Evolutionary conservation across 2,329 filamentous ascomycete genomes (phyloP).

Genomic region (Beauveria sp.): DNA sequence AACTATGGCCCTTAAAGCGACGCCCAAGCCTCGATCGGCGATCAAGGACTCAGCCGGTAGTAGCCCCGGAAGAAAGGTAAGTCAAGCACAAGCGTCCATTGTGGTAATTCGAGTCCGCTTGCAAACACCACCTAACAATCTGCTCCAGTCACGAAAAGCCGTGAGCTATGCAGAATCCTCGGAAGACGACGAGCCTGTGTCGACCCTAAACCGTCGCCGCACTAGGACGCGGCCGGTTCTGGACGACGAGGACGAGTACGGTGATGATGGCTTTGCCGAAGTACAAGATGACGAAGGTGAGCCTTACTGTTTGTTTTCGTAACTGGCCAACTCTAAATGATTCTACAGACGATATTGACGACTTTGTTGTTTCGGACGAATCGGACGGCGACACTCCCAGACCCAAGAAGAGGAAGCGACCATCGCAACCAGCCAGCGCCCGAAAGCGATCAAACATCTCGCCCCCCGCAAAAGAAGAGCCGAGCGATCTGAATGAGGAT

Average conservation of each 20-base stretch:
- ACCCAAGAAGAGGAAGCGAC: conserved; percentile 70
- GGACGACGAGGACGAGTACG: conserved; percentile 63
- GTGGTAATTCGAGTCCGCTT: too few species aligned
- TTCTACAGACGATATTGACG: conserved; percentile 60
- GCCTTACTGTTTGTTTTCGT: background rate
- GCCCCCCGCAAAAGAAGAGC: conserved; percentile 26
- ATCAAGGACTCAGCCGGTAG: conserved; percentile 41
- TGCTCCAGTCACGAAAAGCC: conserved; percentile 40
- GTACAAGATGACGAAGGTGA: conserved; percentile 57
- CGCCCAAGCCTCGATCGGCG: conserved; percentile 33
- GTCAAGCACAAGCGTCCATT: conserved; percentile 9
- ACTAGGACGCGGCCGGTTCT: conserved; percentile 50
- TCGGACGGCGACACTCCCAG: conserved; percentile 57
- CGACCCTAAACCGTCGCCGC: conserved; percentile 32
- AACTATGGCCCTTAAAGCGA: conserved; percentile 33
- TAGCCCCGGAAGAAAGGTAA: conserved; percentile 76
- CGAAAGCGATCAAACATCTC: conserved; percentile 58
- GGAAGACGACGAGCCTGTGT: conserved; percentile 68
- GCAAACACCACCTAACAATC: background rate
- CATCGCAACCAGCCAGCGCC: conserved; percentile 40
- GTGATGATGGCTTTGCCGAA: conserved; percentile 57
- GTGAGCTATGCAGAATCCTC: conserved; percentile 84
- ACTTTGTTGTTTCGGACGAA: conserved; percentile 83
- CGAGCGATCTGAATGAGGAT: conserved; percentile 45
- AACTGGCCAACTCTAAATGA: background rate